Conservation (phyloP, 2,329 filamentous ascomycete genomes). For the Arthrobotrys conoides region DNA sequence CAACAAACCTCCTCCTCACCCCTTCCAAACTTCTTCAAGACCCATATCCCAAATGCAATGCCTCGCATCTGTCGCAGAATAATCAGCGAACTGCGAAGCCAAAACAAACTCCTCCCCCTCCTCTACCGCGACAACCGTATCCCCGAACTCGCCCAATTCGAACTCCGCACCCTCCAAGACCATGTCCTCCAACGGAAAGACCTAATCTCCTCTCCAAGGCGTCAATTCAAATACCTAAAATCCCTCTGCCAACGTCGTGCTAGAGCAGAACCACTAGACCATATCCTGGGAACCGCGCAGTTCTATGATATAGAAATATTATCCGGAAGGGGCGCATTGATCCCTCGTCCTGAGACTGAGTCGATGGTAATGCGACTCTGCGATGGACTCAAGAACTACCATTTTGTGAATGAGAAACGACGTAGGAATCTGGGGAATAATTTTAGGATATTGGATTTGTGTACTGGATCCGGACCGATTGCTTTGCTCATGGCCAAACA, state of each 20-base stretch:
- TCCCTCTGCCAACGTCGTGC: conserved; percentile 72
- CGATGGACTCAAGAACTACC: conserved; percentile 69
- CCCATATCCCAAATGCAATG: conserved; percentile 5
- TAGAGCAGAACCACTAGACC: conserved; percentile 84
- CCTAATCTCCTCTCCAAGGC: conserved; percentile 15
- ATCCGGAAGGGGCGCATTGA: conserved; percentile 83
- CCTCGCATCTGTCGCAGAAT: conserved; percentile 21
- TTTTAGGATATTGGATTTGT: conserved; percentile 83
- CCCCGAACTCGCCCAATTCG: conserved; percentile 52
- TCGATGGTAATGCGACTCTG: conserved; percentile 71
- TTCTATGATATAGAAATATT: conserved; percentile 86
- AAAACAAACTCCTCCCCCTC: conserved; percentile 35
- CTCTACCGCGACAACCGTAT: conserved; percentile 61
- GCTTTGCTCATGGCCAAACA: conserved; percentile 80
- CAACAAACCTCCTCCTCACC: conserved; percentile 21
- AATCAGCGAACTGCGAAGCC: not conserved
- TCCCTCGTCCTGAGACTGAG: conserved; percentile 77
- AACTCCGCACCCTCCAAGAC: conserved; percentile 61
- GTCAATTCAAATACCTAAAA: conserved; percentile 33
- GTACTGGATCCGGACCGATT: conserved; percentile 92
- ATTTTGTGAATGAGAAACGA: conserved; percentile 54
- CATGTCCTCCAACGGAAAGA: conserved; percentile 6
- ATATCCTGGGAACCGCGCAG: conserved; percentile 87
- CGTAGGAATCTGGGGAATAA: conserved; percentile 66
- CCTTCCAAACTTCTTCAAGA: too few relatives aligned